Conservation (phyloP, 805 yeast species). For the Wickerhamiella allomyrinae region DNA sequence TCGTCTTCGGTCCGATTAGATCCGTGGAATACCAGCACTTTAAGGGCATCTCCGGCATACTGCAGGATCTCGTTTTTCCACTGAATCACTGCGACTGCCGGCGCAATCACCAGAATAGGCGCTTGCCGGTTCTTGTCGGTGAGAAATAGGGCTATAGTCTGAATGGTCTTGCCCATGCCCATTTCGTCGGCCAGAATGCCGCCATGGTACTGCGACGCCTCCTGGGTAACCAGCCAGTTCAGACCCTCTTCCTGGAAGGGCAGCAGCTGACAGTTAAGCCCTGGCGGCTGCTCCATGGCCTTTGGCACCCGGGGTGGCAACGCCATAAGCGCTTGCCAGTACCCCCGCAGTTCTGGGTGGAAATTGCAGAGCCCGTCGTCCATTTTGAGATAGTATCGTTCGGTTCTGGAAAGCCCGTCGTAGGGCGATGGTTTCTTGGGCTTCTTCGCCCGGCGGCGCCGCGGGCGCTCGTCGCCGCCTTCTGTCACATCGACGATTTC, state of each 20-base stretch:
- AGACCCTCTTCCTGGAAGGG: constrained; percentile 94
- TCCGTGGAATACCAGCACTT: constrained; percentile 71
- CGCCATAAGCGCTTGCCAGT: constrained; percentile 49
- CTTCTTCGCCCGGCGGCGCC: constrained; percentile 1
- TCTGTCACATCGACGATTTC: background rate
- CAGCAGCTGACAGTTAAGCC: constrained; percentile 54
- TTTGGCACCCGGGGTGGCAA: constrained; percentile 28
- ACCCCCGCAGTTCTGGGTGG: constrained; percentile 66
- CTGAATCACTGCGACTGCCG: constrained; percentile 97
- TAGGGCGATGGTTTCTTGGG: constrained; percentile 5
- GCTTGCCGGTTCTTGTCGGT: constrained; percentile 34
- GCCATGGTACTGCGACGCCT: constrained; percentile 62
- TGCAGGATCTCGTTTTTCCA: constrained; percentile 88
- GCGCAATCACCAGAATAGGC: constrained; percentile 87
- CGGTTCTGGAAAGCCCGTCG: constrained; percentile 2
- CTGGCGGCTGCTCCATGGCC: constrained; percentile 48
- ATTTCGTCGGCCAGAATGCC: constrained; percentile 96
- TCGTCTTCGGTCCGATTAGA: constrained; percentile 51
- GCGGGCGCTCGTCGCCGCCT: background rate
- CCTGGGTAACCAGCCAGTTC: constrained; percentile 77
- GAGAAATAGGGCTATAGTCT: constrained; percentile 80
- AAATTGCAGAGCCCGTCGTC: constrained; percentile 52
- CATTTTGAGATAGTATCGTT: constrained; percentile 26
- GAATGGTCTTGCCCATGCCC: constrained; percentile 99
- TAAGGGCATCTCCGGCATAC: constrained; percentile 61